phyloP scores from a whole-genome alignment of 2,329 filamentous ascomycete species.

The Ampelomyces quisqualis region DNA sequence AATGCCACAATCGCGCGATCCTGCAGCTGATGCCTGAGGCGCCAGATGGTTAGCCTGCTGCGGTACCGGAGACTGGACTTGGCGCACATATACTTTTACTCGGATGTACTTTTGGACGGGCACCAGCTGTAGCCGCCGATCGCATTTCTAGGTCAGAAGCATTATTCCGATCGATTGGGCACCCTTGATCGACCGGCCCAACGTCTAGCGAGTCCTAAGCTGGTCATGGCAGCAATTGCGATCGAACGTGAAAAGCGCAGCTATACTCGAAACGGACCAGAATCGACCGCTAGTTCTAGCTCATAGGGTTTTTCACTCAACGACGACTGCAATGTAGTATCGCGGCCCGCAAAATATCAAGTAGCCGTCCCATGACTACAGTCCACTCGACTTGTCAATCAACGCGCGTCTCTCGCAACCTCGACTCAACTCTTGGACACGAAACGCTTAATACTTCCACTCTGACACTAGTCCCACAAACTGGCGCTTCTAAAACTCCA shows the following conservation, averaged over 20 bases:
- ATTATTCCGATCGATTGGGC: slow-evolving; percentile 3
- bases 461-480: background rate
- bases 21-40: no score
- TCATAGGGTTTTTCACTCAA: background rate
- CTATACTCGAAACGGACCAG: background rate
- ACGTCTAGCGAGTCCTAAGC: slow-evolving; percentile 2
- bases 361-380: no score
- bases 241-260: background rate
- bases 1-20: no score
- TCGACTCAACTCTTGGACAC: background rate
- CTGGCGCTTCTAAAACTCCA: background rate
- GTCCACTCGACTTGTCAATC: no score
- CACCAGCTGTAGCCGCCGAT: slow-evolving; percentile 1
- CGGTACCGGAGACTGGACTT: no score
- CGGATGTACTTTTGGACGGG: background rate
- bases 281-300: slow-evolving; percentile 1
- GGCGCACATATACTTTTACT: slow-evolving; percentile 1
- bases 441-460: background rate
- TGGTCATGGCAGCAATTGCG: slow-evolving; percentile 1
- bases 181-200: slow-evolving; percentile 3
- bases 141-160: slow-evolving; percentile 1
- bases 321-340: background rate
- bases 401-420: background rate
- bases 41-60: no score
- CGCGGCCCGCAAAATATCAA: no score